Conservation (phyloP, 768 basidiomycete species). For the Macrolepiota albuminosa region DNA sequence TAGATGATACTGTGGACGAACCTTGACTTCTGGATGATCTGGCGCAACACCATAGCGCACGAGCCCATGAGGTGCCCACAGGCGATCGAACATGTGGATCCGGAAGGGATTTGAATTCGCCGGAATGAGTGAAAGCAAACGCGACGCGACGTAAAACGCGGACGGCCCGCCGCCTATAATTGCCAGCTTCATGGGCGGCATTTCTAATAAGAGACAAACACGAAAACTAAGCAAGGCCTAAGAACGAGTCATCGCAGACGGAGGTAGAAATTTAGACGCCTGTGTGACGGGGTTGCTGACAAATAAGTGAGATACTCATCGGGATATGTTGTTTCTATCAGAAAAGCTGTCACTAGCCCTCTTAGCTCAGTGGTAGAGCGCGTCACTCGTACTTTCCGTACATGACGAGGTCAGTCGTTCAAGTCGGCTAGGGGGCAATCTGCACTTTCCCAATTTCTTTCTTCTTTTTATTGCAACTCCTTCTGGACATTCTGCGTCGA, state of each 20-base stretch:
- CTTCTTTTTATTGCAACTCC: too few relatives aligned
- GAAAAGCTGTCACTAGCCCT: constrained; percentile 1
- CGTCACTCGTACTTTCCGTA: constrained; percentile 19
- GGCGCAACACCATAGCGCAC: constrained; percentile 97
- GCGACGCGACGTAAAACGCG: constrained; percentile 91
- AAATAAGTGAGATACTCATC: background rate
- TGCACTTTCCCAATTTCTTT: too few relatives aligned
- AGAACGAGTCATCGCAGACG: background rate
- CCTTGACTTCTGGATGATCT: constrained; percentile 99
- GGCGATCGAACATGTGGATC: constrained; percentile 86
- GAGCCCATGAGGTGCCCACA: constrained; percentile 93
- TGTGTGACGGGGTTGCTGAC: background rate
- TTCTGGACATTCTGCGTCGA: too few relatives aligned
- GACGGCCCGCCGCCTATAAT: constrained; percentile 94
- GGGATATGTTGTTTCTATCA: background rate
- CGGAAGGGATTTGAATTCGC: constrained; percentile 19
- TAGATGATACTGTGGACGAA: constrained; percentile 15
- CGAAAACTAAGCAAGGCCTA: background rate
- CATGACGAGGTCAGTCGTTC: constrained; percentile 10
- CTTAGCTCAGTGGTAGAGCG: constrained; percentile 38
- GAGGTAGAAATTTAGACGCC: background rate
- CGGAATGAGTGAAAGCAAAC: constrained; percentile 67
- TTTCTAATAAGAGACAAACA: background rate
- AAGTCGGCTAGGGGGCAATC: constrained; percentile 9
- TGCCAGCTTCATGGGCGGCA: constrained; percentile 62